These are phyloP conservation scores for Eremothecium sinecaudum DNA, from an alignment of 1,139 yeast genomes.

Conservation along the genomic window DNA sequence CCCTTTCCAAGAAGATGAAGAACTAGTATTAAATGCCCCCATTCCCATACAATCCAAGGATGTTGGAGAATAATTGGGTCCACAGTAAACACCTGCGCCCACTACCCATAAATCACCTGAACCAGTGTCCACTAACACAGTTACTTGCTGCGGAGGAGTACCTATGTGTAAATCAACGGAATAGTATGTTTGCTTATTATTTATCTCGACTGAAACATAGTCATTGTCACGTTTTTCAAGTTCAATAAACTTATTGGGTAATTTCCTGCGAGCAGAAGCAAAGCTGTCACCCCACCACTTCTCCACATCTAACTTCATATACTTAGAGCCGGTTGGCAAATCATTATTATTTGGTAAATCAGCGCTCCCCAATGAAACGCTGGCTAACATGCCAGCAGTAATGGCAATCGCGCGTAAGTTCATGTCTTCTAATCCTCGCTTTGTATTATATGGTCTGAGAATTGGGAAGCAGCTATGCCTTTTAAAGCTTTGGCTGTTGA, in stretches of 20 bases:
- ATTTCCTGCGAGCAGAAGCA: neutral
- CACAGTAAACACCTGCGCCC: constrained; percentile 26
- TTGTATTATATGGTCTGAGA: too few relatives aligned
- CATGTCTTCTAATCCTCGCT: too few relatives aligned
- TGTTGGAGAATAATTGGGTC: neutral
- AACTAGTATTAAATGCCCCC: constrained; percentile 41
- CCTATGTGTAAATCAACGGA: constrained; percentile 37
- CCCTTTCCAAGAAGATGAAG: constrained; percentile 36
- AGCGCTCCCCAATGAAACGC: too few relatives aligned
- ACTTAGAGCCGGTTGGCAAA: too few relatives aligned
- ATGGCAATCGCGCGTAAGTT: too few relatives aligned
- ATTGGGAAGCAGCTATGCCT: too few relatives aligned
- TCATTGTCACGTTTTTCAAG: constrained; percentile 4
- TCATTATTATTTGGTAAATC: too few relatives aligned
- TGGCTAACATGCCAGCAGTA: too few relatives aligned
- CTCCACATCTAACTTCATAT: neutral
- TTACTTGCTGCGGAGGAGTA: constrained; percentile 42
- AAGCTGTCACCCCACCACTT: neutral
- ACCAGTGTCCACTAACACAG: constrained; percentile 59
- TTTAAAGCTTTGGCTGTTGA: too few relatives aligned
- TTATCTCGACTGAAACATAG: constrained; percentile 17
- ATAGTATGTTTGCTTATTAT: constrained; percentile 24
- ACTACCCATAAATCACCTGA: constrained; percentile 63
- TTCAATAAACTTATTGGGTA: too few relatives aligned
- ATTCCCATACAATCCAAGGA: constrained; percentile 11